Base-by-base conservation (phyloP, 306 rosid genomes). In the Senna tora region DNA sequence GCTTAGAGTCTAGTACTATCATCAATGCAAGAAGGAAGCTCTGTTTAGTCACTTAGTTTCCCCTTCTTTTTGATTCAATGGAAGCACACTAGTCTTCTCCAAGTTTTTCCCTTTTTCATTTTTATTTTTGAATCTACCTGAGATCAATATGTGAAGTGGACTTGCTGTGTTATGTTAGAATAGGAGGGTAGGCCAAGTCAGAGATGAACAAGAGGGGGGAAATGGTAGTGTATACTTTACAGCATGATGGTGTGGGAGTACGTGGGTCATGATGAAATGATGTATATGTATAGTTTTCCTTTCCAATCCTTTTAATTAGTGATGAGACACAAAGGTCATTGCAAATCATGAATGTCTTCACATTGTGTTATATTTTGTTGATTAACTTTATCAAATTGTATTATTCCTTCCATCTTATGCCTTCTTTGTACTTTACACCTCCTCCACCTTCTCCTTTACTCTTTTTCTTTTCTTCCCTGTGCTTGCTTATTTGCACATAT, bases 211-310 rank as follows among this genome's bases (percentile, higher is more conserved):
- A n/a, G n/a, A n/a, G n/a, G 61, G 67, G 81, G 70, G 12, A 60
- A 73, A 69, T 84, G 80, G 81, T 84, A 75, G 90, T 83, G 46
- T 59, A 88, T 88, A 88, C 86, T 83, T 77, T 87, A 85, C 78
- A 80, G 71, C 77, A 75, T 85, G 77, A 72, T 81, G 86, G 84
- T 73, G 84, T 61, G 67, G 66, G n/a, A n/a, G 66, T 60, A 39
- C 87, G 81, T 66, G 90, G 88, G 85, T 73, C 70, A 73, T 78
- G 38, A 33, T 33, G 83, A 87, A 80, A 88, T 90, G 93, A 87
- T 89, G 93, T 87, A 84, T 81, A 84, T 92, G 89, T 84, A 87
- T 82, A 91, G 87, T 82, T 84, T 83, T 82, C 70, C 39, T 77
- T 71, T 77, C 42, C 20, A 72, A 78, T 79, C 84, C 85, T 86